Percentiles rank a stretch among this genome's conserved stretches.
Conservation (phyloP, 768 basidiomycete species). For the Trametes punicea region DNA sequence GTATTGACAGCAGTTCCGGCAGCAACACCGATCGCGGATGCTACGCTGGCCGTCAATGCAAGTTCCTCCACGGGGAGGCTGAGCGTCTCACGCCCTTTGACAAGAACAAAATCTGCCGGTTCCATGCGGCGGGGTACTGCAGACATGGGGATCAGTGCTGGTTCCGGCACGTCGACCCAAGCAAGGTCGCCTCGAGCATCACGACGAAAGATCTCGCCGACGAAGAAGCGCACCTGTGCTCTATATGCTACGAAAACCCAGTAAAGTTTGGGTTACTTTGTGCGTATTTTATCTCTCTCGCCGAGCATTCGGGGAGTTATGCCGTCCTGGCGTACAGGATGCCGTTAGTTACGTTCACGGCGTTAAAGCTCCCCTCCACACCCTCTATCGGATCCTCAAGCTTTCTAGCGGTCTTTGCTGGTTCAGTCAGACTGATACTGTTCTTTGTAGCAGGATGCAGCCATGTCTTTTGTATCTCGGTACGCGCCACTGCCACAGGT, state of each 20-base stretch:
- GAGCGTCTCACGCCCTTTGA: constrained; percentile 64
- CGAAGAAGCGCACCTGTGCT: constrained; percentile 54
- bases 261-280: constrained; percentile 65
- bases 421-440: no score
- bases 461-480: constrained; percentile 74
- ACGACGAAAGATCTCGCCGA: constrained; percentile 13
- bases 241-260: constrained; percentile 75
- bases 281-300: constrained; percentile 30
- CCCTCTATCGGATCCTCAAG: no score
- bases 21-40: constrained; percentile 57
- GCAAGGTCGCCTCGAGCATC: background rate
- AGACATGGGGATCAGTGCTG: constrained; percentile 68
- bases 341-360: no score
- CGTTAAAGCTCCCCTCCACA: no score
- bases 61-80: constrained; percentile 64
- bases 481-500: constrained; percentile 30
- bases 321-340: no score
- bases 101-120: constrained; percentile 65
- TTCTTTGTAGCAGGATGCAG: constrained; percentile 56
- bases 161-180: constrained; percentile 57
- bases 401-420: no score
- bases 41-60: constrained; percentile 65
- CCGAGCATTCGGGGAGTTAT: no score
- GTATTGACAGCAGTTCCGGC: background rate
- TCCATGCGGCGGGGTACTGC: constrained; percentile 67